Evolutionary conservation across 352 stramenopile species (phyloP), one percentile per base, ranked within the genome.

Genomic region (Phytopythium delawarense): DNA sequence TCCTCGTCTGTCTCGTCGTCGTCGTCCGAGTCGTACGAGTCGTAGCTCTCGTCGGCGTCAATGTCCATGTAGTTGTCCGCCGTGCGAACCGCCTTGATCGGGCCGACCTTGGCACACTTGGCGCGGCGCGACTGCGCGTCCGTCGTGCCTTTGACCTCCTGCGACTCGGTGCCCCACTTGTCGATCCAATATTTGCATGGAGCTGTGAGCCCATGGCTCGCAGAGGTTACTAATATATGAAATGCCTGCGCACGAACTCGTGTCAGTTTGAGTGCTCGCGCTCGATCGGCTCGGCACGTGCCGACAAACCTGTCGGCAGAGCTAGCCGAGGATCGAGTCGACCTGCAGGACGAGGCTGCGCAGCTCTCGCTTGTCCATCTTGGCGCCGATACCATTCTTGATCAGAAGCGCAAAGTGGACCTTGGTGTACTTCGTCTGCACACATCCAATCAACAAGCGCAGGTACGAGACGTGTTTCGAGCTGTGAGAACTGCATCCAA

Each of bases 271-370:
- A 45, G 39, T n/a, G n/a, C 39, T 4, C 37, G 39, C 15, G 16
- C 37, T n/a, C n/a, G 39, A 45, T 0, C 7, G 39, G 39, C 16
- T n/a, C 16, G 20, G 42, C 42, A 48, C 42, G 42, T 20, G 7
- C 42, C 39, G 11, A 44, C 39, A 6, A 9, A 20, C 9, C n/a
- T 11, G 32, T 8, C 6, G 21, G n/a, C 52, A 13, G 32, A 16
- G 20, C n/a, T 58, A 58, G 30, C 7, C 65, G 30, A 90, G 70
- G 13, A 87, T 75, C 23, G 72, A 65, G 57, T 92, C 83, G 52
- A 92, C 78, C 32, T 80, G 71, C 32, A 86, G 69, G 16, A 90
- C 83, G 30, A 90, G 76, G 20, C 81, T 79, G 25, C 75, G 76
- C 21, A 92, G 69, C 28, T 80, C 70, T 9, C 74, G 78, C 44